Percentiles rank a stretch among this genome's conserved stretches.
Evolutionary conservation across 768 basidiomycete genomes (phyloP).

Genomic region (Boletus pseudo-olivaceus): DNA sequence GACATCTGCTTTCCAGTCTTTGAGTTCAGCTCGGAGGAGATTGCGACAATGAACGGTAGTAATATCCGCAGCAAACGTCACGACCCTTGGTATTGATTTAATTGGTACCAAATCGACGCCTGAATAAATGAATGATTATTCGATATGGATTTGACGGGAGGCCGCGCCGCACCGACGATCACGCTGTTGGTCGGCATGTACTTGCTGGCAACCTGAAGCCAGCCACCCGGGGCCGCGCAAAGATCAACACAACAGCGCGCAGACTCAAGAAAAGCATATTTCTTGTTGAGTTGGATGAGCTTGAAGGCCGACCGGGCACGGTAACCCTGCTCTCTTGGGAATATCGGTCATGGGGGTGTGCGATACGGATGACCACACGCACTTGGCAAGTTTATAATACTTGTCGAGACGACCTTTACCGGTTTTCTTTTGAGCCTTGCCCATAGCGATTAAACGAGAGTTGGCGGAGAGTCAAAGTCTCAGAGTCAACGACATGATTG

Average conservation of each 20-base stretch:
- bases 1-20: conserved; percentile 99
- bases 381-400: conserved; percentile 97
- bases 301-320: conserved; percentile 99
- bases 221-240: conserved; percentile 98
- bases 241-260: conserved; percentile 95
- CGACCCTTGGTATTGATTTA: conserved; percentile 89
- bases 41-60: conserved; percentile 89
- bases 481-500: neutral
- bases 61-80: conserved; percentile 92
- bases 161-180: conserved; percentile 68
- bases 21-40: conserved; percentile 80
- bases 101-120: conserved; percentile 97
- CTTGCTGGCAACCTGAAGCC: conserved; percentile 98
- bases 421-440: conserved; percentile 88
- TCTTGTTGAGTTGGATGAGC: conserved; percentile 97
- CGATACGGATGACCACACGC: conserved; percentile 6
- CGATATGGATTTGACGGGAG: conserved; percentile 3
- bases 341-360: conserved; percentile 6
- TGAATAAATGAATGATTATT: conserved; percentile 28
- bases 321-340: conserved; percentile 91
- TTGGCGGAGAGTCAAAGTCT: neutral
- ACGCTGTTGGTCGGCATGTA: conserved; percentile 93
- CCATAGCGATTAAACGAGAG: conserved; percentile 42
- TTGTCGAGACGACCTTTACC: conserved; percentile 95
- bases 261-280: conserved; percentile 86